Percentiles rank a stretch among this genome's conserved stretches.
Conservation (phyloP, 768 basidiomycete species). For the Termitomyces sp. region DNA sequence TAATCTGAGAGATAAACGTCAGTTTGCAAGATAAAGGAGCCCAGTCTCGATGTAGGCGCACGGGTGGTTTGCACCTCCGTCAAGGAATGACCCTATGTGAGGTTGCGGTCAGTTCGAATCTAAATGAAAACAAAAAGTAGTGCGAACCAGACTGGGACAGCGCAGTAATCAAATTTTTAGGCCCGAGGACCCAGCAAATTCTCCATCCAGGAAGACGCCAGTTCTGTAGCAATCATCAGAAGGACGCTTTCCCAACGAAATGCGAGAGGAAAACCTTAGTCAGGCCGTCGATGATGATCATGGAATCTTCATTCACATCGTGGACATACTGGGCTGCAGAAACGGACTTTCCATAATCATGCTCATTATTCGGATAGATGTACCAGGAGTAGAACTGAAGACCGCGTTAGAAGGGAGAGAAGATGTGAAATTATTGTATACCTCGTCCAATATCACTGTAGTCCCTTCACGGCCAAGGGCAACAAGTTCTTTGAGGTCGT, state of each 20-base stretch:
- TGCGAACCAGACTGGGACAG: conserved; percentile 78
- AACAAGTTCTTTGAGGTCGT: conserved; percentile 80
- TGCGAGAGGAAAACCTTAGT: conserved; percentile 57
- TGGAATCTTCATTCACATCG: conserved; percentile 80
- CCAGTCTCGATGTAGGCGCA: conserved; percentile 28
- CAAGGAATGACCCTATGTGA: conserved; percentile 71
- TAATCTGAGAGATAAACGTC: conserved; percentile 36
- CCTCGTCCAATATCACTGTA: conserved; percentile 83
- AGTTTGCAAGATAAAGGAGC: neutral
- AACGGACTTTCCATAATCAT: conserved; percentile 70
- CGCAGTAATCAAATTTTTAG: conserved; percentile 82
- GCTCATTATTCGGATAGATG: conserved; percentile 75
- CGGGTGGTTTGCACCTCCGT: conserved; percentile 94
- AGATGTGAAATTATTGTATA: conserved; percentile 17
- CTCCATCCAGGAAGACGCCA: conserved; percentile 96
- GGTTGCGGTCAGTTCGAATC: neutral
- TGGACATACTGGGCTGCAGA: conserved; percentile 82
- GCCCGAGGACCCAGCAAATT: conserved; percentile 90
- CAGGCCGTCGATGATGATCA: conserved; percentile 86
- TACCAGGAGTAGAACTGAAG: conserved; percentile 92
- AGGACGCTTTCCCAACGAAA: neutral
- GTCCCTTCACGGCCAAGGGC: conserved; percentile 67
- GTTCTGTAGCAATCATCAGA: conserved; percentile 46
- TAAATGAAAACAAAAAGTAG: neutral
- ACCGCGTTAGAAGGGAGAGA: conserved; percentile 1